Base-by-base conservation (phyloP, 2,329 filamentous ascomycete genomes). In the Pochonia chlamydosporia region DNA sequence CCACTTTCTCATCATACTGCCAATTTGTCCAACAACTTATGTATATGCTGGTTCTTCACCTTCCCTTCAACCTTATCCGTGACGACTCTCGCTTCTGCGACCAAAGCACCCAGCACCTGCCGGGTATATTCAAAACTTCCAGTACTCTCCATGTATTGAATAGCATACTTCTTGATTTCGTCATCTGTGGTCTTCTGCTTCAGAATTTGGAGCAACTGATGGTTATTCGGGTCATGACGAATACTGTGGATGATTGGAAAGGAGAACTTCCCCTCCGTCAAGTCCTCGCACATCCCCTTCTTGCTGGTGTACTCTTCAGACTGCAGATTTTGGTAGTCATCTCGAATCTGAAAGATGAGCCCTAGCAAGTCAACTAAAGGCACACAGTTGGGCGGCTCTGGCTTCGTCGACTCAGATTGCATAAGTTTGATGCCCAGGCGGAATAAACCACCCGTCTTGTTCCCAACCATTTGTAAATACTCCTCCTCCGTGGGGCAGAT, bases 371-470 rank as follows among this genome's bases (percentile, higher is more conserved):
- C 33, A 6, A 49, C 45, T 3, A 52, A 23, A 13, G 49, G 40
- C 8, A 49, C 40, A 21, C 24, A 52, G 24, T 52, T 31, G 13
- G 16, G 16, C 18, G 20, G 23, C 20, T 25, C 43, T 16, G 20
- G 23, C 20, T 25, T 46, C 13, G 24, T 8, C 24, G 31, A 40
- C 66, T 89, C 84, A 44, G 82, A 83, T 66, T 89, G 85, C 86
- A 92, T 90, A n/a, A 92, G 74, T 65, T 87, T 86, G 59, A 91
- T 81, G 18, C 84, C 85, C 3, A 92, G 67, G 23, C 87, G 75
- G 70, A 92, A 91, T 2, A 93, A 73, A 0, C 87, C 88, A 35
- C 87, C 87, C 0, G 87, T 92, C 68, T 92, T 92, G 68, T 91
- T 89, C 53, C 79, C 79, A 14, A 92, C 86, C 87, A 92, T 91